Evolutionary conservation across 768 basidiomycete genomes (phyloP).

Genomic region (Kwoniella europaea): DNA sequence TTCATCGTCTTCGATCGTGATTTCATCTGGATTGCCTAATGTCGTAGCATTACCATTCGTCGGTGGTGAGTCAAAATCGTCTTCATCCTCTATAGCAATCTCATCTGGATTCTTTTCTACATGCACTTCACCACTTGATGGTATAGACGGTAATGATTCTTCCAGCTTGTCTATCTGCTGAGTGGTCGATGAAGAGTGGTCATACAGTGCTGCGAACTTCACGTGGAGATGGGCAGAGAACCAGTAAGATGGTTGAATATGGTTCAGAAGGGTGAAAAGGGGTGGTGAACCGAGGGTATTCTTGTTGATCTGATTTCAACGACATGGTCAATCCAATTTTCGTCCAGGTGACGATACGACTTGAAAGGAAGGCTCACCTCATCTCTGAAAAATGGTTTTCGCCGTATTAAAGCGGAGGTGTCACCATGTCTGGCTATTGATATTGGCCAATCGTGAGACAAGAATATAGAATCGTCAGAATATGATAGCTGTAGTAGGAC

Average conservation of each 20-base stretch:
- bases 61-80: conserved; percentile 6
- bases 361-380: conserved; percentile 60
- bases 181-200: conserved; percentile 37
- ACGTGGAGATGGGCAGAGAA: conserved; percentile 90
- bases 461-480: conserved; percentile 65
- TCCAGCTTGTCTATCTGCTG: neutral
- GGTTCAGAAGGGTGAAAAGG: conserved; percentile 73
- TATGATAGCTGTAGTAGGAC: conserved; percentile 28
- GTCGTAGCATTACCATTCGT: neutral
- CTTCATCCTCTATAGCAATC: conserved; percentile 45
- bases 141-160: conserved; percentile 8
- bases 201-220: conserved; percentile 72
- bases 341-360: no score
- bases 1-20: conserved; percentile 41
- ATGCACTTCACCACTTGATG: neutral
- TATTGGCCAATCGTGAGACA: conserved; percentile 97
- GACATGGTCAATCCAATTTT: no score
- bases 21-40: conserved; percentile 51
- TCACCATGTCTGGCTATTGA: conserved; percentile 83
- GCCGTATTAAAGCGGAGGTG: conserved; percentile 67
- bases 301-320: conserved; percentile 61
- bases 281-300: conserved; percentile 85
- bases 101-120: conserved; percentile 54
- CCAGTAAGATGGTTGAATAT: conserved; percentile 82
- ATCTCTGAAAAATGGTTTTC: conserved; percentile 75